Evolutionary conservation across 2,329 filamentous ascomycete species (phyloP).

Genomic region (Arthroderma uncinatum): DNA sequence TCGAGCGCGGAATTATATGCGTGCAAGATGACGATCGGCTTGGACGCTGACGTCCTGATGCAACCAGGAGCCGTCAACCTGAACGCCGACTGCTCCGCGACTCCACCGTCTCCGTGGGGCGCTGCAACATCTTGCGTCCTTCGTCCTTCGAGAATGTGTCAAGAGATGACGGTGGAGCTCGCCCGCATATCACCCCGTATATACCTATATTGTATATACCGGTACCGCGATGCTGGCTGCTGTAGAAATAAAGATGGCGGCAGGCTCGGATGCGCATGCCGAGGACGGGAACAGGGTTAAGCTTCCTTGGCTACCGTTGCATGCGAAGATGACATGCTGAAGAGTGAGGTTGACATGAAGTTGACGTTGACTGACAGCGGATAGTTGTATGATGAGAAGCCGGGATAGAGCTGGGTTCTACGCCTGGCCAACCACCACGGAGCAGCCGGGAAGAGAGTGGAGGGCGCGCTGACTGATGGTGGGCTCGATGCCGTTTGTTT

Average conservation of each 20-base stretch:
- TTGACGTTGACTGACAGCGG: too few relatives aligned
- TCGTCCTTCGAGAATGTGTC: background rate
- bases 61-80: background rate
- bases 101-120: conserved; percentile 1
- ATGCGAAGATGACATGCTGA: background rate
- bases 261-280: background rate
- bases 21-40: background rate
- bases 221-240: background rate
- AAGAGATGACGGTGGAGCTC: background rate
- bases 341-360: too few relatives aligned
- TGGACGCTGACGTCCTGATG: conserved; percentile 1
- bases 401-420: too few relatives aligned
- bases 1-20: background rate
- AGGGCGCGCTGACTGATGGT: conserved; percentile 1
- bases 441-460: background rate
- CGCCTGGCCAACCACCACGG: background rate
- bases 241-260: background rate
- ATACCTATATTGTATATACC: background rate
- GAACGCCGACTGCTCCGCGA: background rate
- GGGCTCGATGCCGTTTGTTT: background rate
- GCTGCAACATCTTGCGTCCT: background rate
- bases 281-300: background rate
- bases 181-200: background rate
- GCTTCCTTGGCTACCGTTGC: conserved; percentile 1
- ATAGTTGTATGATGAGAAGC: too few relatives aligned